phyloP scores from a whole-genome alignment of 169 alveolate genomes.

The Plasmodium knowlesi region DNA sequence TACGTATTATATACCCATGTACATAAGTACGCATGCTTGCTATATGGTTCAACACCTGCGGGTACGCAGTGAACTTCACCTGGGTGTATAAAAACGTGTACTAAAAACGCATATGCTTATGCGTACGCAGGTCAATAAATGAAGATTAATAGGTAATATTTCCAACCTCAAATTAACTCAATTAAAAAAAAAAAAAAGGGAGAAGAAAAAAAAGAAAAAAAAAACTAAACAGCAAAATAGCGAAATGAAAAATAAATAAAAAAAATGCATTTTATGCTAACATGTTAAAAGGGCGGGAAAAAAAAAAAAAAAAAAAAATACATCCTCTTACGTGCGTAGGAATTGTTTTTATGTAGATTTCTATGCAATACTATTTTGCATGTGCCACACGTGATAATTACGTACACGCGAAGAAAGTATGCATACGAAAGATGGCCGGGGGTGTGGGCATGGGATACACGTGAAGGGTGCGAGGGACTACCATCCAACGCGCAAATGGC shows the following conservation, averaged over 20 bases:
- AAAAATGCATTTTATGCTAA: background rate
- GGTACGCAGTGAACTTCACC: background rate
- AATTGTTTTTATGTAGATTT: background rate
- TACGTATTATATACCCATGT: conserved; percentile 4
- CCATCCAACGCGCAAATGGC: background rate
- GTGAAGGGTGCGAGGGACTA: background rate
- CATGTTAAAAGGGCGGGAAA: background rate
- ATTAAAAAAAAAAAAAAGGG: background rate
- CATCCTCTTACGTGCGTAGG: background rate
- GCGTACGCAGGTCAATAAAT: background rate
- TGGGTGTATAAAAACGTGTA: background rate
- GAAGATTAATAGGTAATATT: background rate
- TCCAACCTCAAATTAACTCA: background rate
- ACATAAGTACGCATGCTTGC: background rate
- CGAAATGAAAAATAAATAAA: background rate
- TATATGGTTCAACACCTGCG: background rate
- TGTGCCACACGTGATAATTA: background rate
- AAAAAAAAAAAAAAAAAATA: background rate
- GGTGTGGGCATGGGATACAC: background rate
- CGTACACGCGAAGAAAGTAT: background rate
- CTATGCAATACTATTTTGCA: background rate
- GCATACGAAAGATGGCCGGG: background rate
- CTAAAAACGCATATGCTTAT: background rate
- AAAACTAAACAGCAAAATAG: too few species aligned
- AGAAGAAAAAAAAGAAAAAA: background rate